Conservation (phyloP, 2,329 filamentous ascomycete species). For the Cucurbitaria berberidis region DNA sequence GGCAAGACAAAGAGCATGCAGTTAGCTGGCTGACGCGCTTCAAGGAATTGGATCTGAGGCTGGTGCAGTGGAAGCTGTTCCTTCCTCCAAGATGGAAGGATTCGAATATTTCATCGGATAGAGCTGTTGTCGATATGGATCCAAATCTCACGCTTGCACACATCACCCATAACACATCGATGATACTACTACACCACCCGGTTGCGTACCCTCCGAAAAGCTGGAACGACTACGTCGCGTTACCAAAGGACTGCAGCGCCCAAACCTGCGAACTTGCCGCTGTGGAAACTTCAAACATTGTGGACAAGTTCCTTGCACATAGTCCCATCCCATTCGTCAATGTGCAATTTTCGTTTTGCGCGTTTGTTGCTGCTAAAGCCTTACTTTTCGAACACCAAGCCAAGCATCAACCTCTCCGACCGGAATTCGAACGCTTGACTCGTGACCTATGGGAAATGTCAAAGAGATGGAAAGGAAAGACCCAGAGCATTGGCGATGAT, state of each 20-base stretch:
- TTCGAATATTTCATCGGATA: constrained; percentile 40
- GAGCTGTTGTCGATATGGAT: constrained; percentile 40
- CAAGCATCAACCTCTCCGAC: constrained; percentile 19
- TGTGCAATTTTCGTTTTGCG: constrained; percentile 42
- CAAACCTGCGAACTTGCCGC: constrained; percentile 44
- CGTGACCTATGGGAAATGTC: constrained; percentile 39
- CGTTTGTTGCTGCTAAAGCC: constrained; percentile 42
- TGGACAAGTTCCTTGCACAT: constrained; percentile 40
- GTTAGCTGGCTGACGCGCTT: constrained; percentile 44
- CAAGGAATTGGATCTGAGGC: constrained; percentile 42
- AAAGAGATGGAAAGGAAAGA: constrained; percentile 25
- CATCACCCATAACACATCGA: constrained; percentile 45
- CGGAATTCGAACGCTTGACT: constrained; percentile 34
- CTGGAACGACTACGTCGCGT: constrained; percentile 41
- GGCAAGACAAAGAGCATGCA: constrained; percentile 45
- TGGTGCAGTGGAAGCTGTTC: constrained; percentile 45
- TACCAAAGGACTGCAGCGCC: constrained; percentile 42
- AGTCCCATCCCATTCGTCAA: constrained; percentile 42
- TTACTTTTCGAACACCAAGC: constrained; percentile 37
- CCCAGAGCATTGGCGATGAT: not conserved
- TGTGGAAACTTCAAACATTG: constrained; percentile 42
- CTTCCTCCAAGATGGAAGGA: constrained; percentile 43
- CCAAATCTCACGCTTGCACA: constrained; percentile 44
- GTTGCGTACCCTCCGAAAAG: constrained; percentile 39
- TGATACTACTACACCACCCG: constrained; percentile 43